Percentiles rank a stretch among this genome's conserved stretches.
These are phyloP conservation scores for Gynostemma pentaphyllum DNA, from an alignment of 306 rosid genomes.

Conservation along the genomic window DNA sequence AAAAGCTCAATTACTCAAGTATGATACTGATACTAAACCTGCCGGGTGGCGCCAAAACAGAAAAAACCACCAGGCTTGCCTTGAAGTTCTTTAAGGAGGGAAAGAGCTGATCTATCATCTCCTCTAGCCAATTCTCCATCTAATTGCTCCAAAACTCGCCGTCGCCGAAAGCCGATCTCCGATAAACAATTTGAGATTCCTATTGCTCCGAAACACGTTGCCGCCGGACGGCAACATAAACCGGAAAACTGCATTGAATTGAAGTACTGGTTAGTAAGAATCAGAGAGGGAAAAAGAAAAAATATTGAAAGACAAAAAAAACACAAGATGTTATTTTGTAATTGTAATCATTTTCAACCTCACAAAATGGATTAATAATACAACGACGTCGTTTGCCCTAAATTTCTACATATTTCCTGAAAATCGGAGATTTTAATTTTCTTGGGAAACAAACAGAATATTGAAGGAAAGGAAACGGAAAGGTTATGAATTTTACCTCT, in stretches of 20 bases:
- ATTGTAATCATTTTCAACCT: slow-evolving; percentile 4
- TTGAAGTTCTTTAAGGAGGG: slow-evolving; percentile 53
- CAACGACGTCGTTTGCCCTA: neutral
- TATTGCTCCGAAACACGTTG: slow-evolving; percentile 9
- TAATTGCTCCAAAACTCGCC: slow-evolving; percentile 43
- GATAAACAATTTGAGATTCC: slow-evolving; percentile 31
- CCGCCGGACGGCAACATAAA: slow-evolving; percentile 16
- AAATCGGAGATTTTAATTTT: neutral
- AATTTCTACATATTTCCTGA: neutral
- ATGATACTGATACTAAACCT: too few relatives aligned
- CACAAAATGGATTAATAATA: neutral
- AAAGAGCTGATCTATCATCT: slow-evolving; percentile 60
- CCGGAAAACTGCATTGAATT: slow-evolving; percentile 28
- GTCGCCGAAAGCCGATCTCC: slow-evolving; percentile 31
- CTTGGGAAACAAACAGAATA: neutral
- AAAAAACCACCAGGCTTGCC: slow-evolving; percentile 63
- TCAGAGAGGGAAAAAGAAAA: neutral
- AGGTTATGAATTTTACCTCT: neutral
- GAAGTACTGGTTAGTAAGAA: slow-evolving; percentile 19
- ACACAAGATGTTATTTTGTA: neutral
- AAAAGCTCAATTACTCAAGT: neutral
- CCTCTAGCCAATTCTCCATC: slow-evolving; percentile 54
- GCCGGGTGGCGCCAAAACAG: slow-evolving; percentile 78
- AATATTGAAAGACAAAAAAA: neutral
- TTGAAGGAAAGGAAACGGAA: too few relatives aligned